Evolutionary conservation across 495 filamentous ascomycete genomes (phyloP).

Genomic region (Tuber aestivum): DNA sequence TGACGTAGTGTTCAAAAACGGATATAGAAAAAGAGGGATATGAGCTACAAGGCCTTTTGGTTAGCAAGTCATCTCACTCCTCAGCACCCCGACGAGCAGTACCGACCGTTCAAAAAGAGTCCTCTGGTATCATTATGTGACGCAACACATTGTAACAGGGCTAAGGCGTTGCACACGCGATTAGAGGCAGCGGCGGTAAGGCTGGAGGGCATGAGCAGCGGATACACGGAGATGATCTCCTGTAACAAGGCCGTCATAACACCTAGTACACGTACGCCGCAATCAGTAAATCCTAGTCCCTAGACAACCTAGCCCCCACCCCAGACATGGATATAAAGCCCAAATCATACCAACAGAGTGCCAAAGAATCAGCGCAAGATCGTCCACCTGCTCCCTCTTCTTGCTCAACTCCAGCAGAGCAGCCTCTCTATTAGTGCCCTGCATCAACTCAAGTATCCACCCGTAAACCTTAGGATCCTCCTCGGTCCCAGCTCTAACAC

Average conservation of each 20-base stretch:
- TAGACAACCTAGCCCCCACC: slow-evolving; percentile 9
- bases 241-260: slow-evolving; percentile 97
- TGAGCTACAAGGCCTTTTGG: slow-evolving; percentile 58
- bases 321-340: not conserved
- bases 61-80: not conserved
- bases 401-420: slow-evolving; percentile 96
- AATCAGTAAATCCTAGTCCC: slow-evolving; percentile 9
- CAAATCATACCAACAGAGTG: slow-evolving; percentile 83
- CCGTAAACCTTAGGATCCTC: slow-evolving; percentile 87
- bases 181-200: slow-evolving; percentile 95
- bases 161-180: slow-evolving; percentile 94
- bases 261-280: slow-evolving; percentile 50
- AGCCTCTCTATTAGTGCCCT: slow-evolving; percentile 76
- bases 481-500: slow-evolving; percentile 59
- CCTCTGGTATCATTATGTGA: slow-evolving; percentile 94
- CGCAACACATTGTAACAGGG: slow-evolving; percentile 93
- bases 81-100: slow-evolving; percentile 13
- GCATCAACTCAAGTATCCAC: slow-evolving; percentile 89
- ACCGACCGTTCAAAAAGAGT: slow-evolving; percentile 81
- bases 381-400: slow-evolving; percentile 96
- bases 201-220: slow-evolving; percentile 89
- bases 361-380: slow-evolving; percentile 94
- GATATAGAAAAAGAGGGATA: slow-evolving; percentile 96
- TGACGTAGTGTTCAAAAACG: slow-evolving; percentile 97
- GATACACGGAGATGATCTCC: slow-evolving; percentile 98